Percentiles rank a stretch among this genome's conserved stretches.
phyloP scores from a whole-genome alignment of 345 rosid genomes.

The Citrus sp. region DNA sequence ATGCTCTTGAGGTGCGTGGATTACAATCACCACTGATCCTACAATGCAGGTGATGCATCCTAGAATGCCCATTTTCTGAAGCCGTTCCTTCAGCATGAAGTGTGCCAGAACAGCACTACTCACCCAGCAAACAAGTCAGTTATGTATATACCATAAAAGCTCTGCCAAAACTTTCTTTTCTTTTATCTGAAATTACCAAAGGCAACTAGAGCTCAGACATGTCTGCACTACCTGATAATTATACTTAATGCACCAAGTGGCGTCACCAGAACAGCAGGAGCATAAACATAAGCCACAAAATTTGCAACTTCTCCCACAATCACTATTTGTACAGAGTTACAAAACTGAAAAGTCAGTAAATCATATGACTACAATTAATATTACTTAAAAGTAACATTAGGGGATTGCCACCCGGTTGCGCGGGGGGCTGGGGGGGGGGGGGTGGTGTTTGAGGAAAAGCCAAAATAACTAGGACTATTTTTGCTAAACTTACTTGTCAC shows the following conservation, averaged over 20 bases:
- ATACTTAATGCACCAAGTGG: conserved; percentile 93
- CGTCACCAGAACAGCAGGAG: conserved; percentile 90
- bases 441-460: background rate
- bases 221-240: conserved; percentile 59
- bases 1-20: conserved; percentile 91
- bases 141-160: background rate
- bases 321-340: conserved; percentile 42
- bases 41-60: conserved; percentile 88
- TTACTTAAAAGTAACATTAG: background rate
- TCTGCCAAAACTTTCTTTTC: background rate
- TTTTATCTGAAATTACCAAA: background rate
- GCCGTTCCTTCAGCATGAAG: conserved; percentile 70
- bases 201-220: background rate
- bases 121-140: conserved; percentile 19
- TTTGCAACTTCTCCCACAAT: conserved; percentile 86
- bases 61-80: conserved; percentile 71
- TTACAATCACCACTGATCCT: conserved; percentile 82
- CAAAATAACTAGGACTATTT: background rate
- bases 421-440: background rate
- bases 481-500: conserved; percentile 54
- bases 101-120: conserved; percentile 84
- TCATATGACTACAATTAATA: background rate
- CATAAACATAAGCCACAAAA: conserved; percentile 90
- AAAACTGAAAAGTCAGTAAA: conserved; percentile 2
- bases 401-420: too few species aligned